phyloP scores from a whole-genome alignment of 805 yeast species.

The Metschnikowia henanensis region DNA sequence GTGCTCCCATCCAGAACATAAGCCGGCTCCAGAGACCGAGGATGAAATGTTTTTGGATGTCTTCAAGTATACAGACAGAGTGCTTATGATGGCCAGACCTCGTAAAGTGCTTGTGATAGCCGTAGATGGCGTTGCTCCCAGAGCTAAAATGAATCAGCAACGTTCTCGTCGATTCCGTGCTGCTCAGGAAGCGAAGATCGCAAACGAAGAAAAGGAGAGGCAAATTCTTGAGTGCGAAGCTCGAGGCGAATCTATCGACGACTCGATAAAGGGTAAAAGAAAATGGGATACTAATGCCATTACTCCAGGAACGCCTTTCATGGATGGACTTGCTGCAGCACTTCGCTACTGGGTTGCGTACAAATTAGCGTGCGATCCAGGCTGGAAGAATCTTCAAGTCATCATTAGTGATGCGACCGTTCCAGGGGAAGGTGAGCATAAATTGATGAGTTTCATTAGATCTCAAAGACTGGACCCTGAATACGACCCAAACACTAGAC shows the following conservation, averaged over 20 bases:
- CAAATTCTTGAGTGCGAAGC: conserved; percentile 57
- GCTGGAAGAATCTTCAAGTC: conserved; percentile 88
- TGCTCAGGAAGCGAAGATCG: conserved; percentile 85
- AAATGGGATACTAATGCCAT: conserved; percentile 96
- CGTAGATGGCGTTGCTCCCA: conserved; percentile 98
- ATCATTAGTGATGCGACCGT: conserved; percentile 94
- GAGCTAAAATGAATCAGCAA: conserved; percentile 98
- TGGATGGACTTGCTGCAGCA: conserved; percentile 84
- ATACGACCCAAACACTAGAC: conserved; percentile 91
- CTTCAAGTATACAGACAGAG: conserved; percentile 90
- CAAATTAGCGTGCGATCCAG: conserved; percentile 85
- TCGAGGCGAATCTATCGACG: conserved; percentile 76
- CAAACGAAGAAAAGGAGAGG: conserved; percentile 66
- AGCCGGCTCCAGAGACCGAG: conserved; percentile 94
- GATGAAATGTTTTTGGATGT: conserved; percentile 96
- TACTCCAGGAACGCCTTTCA: conserved; percentile 98
- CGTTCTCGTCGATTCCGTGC: conserved; percentile 90
- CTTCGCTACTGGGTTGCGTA: conserved; percentile 91
- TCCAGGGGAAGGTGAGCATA: conserved; percentile 99
- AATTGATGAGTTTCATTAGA: conserved; percentile 93
- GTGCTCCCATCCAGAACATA: conserved; percentile 96
- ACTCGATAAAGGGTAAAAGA: conserved; percentile 67
- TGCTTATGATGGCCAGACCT: conserved; percentile 91
- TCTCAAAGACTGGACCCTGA: conserved; percentile 84
- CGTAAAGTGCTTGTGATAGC: conserved; percentile 91